These are phyloP conservation scores for Myotisia sp. DNA, from an alignment of 2,329 filamentous ascomycete genomes.

Conservation along the genomic window DNA sequence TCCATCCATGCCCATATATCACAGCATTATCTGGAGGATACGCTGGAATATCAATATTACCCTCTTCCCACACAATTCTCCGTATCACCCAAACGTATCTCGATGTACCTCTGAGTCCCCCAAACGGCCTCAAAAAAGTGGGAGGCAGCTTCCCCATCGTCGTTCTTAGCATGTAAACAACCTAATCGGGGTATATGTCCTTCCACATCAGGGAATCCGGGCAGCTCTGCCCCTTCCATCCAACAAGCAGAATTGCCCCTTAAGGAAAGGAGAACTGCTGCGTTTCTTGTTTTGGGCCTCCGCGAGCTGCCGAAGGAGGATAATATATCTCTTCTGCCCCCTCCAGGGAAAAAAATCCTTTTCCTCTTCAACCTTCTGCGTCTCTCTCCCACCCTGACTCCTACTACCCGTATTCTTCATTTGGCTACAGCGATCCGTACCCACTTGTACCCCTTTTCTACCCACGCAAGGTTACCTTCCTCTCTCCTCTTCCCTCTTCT, in stretches of 20 bases:
- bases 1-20: neutral
- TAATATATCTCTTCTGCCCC: slow-evolving; percentile 3
- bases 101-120: slow-evolving; percentile 1
- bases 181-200: slow-evolving; percentile 2
- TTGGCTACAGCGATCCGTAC: neutral
- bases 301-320: neutral
- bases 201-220: slow-evolving; percentile 3
- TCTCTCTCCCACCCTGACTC: slow-evolving; percentile 3
- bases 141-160: slow-evolving; percentile 8
- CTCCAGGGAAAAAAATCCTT: neutral
- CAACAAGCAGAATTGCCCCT: slow-evolving; percentile 7
- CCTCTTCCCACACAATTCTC: neutral
- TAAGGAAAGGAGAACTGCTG: slow-evolving; percentile 6
- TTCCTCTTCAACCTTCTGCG: slow-evolving; percentile 7
- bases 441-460: too few relatives aligned
- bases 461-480: too few relatives aligned
- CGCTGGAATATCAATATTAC: slow-evolving; percentile 2
- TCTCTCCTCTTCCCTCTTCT: neutral
- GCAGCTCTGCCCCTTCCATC: neutral
- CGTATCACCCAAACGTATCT: slow-evolving; percentile 2
- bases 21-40: slow-evolving; percentile 6
- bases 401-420: neutral
- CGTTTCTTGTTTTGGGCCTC: neutral
- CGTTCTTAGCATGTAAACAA: neutral
- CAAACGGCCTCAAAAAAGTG: slow-evolving; percentile 7